Evolutionary conservation across 805 yeast species (phyloP).

Genomic region (Martiniozyma abietophila): DNA sequence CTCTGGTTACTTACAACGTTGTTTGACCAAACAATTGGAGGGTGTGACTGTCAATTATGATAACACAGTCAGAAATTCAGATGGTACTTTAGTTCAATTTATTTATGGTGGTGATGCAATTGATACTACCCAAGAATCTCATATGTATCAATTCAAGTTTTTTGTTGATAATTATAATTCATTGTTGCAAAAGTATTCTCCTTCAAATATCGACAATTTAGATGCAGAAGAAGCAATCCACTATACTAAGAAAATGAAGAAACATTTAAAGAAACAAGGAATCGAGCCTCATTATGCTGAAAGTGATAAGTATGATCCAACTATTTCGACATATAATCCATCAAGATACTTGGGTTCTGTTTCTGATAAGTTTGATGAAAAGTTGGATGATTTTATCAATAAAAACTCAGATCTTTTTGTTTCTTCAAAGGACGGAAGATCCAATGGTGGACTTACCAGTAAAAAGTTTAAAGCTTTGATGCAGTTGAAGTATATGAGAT

Average conservation of each 20-base stretch:
- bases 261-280: constrained; percentile 56
- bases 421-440: constrained; percentile 37
- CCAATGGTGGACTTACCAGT: constrained; percentile 44
- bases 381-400: constrained; percentile 62
- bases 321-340: constrained; percentile 77
- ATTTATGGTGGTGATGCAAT: constrained; percentile 96
- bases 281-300: constrained; percentile 57
- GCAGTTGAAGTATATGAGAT: constrained; percentile 98
- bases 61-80: constrained; percentile 91
- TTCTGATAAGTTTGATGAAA: constrained; percentile 78
- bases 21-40: constrained; percentile 95
- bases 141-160: constrained; percentile 88
- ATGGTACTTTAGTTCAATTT: constrained; percentile 89
- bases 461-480: constrained; percentile 91
- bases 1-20: constrained; percentile 97
- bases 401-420: constrained; percentile 48
- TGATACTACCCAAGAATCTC: constrained; percentile 90
- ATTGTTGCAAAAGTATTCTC: constrained; percentile 76
- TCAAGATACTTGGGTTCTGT: constrained; percentile 88
- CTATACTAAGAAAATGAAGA: constrained; percentile 76
- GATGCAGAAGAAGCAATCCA: constrained; percentile 77
- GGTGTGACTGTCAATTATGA: constrained; percentile 94
- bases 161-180: constrained; percentile 88
- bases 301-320: constrained; percentile 71
- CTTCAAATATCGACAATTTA: constrained; percentile 64